A percentile compares a stretch with the other conserved stretches of the same genome.
Evolutionary conservation across 768 basidiomycete species (phyloP).

Genomic region (Mycena albidolilacea): DNA sequence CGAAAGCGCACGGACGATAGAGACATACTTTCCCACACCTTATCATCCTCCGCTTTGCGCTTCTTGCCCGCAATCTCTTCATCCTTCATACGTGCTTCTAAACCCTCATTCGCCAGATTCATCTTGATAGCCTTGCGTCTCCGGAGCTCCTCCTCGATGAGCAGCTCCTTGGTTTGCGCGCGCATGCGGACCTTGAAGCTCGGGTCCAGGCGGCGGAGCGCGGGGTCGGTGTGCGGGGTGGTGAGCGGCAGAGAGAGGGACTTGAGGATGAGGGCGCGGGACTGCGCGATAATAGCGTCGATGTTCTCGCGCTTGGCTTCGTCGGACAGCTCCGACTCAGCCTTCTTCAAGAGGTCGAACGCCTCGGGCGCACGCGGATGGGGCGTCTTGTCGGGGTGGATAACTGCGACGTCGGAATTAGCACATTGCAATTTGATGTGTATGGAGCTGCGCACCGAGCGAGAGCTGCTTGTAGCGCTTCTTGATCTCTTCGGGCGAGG

Average conservation of each 20-base stretch:
- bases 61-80: conserved; percentile 85
- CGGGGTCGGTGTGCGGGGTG: conserved; percentile 71
- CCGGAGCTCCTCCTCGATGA: conserved; percentile 93
- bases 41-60: conserved; percentile 91
- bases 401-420: conserved; percentile 66
- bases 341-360: conserved; percentile 95
- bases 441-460: conserved; percentile 70
- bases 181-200: conserved; percentile 78
- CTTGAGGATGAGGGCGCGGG: conserved; percentile 79
- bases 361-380: conserved; percentile 92
- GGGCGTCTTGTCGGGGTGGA: conserved; percentile 98
- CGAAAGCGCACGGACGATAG: neutral
- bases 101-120: conserved; percentile 92
- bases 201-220: conserved; percentile 67
- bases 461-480: conserved; percentile 90
- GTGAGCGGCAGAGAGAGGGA: conserved; percentile 72
- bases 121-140: conserved; percentile 90
- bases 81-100: conserved; percentile 95
- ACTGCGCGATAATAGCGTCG: conserved; percentile 84
- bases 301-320: conserved; percentile 85
- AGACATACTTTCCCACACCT: conserved; percentile 86
- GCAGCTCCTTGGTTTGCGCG: conserved; percentile 82
- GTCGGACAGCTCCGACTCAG: conserved; percentile 87
- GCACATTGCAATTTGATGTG: conserved; percentile 13
- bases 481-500: conserved; percentile 88